Percentiles rank a stretch among this genome's conserved stretches.
Evolutionary conservation across 2,329 filamentous ascomycete genomes (phyloP).

Genomic region (Talaromyces amestolkiae): DNA sequence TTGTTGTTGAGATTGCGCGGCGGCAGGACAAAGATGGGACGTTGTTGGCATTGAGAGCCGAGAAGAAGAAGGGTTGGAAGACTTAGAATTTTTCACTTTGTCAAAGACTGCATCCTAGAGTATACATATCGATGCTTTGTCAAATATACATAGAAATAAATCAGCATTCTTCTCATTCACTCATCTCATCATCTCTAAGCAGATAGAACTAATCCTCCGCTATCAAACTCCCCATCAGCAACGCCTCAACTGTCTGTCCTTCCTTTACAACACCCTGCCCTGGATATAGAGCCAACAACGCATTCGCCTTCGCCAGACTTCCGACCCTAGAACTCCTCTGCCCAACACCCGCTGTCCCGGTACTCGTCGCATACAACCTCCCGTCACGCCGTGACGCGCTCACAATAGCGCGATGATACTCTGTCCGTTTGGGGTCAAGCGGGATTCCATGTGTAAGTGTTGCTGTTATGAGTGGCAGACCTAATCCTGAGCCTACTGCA

Average conservation of each 20-base stretch:
- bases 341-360: conserved; percentile 58
- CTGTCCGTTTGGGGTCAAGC: conserved; percentile 71
- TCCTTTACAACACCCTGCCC: conserved; percentile 59
- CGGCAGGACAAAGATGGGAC: conserved; percentile 63
- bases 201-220: conserved; percentile 21
- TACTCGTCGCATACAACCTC: conserved; percentile 70
- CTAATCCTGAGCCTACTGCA: conserved; percentile 43
- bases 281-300: conserved; percentile 63
- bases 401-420: conserved; percentile 87
- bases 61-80: conserved; percentile 53
- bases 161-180: neutral
- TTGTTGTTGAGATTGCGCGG: conserved; percentile 84
- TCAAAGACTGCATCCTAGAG: neutral
- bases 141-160: neutral
- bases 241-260: conserved; percentile 69
- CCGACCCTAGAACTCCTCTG: conserved; percentile 89
- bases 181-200: neutral
- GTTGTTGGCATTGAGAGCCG: conserved; percentile 53
- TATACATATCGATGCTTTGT: neutral
- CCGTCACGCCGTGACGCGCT: conserved; percentile 63
- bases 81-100: neutral
- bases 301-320: conserved; percentile 85
- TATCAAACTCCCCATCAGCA: conserved; percentile 66
- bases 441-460: conserved; percentile 68
- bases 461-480: conserved; percentile 71